phyloP scores from a whole-genome alignment of 106 monocot species.

The Dendrobium officinale region DNA sequence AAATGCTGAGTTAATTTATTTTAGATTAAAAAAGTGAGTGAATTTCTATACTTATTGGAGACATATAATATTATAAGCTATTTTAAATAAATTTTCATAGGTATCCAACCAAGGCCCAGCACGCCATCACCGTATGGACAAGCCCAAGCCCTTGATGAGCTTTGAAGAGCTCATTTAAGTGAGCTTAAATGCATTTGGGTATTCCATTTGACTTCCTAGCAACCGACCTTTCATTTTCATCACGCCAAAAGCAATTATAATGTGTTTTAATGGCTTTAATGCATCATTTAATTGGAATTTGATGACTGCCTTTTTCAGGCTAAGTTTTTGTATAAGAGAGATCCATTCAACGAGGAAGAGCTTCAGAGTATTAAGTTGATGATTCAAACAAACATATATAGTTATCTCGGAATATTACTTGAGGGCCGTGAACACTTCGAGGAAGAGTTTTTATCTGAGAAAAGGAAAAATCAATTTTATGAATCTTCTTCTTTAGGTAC shows the following conservation, averaged over 20 bases:
- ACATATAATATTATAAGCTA: not conserved
- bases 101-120: not conserved
- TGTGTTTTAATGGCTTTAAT: not conserved
- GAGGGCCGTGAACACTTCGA: constrained; percentile 68
- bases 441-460: constrained; percentile 44
- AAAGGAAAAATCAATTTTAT: constrained; percentile 13
- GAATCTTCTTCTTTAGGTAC: constrained; percentile 22
- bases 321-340: constrained; percentile 61
- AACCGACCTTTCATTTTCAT: not conserved
- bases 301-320: constrained; percentile 35
- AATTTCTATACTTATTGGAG: not conserved
- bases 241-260: not conserved
- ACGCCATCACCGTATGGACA: not conserved
- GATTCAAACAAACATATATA: constrained; percentile 65
- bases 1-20: not conserved
- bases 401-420: constrained; percentile 56
- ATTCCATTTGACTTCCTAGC: not conserved
- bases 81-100: not conserved
- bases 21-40: not conserved
- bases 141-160: not conserved
- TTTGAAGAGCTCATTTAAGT: not conserved
- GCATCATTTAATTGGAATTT: not conserved
- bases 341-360: constrained; percentile 60
- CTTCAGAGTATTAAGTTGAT: constrained; percentile 45
- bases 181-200: not conserved